These are phyloP conservation scores for Brassica napus DNA, from an alignment of 345 rosid genomes.

Conservation along the genomic window Da-Ae NC_063439.1:6686001-6686500, in stretches of 20 bases:
- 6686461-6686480: constrained; percentile 8
- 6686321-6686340: constrained; percentile 29
- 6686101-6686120: constrained; percentile 23
- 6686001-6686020: background rate
- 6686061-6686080: constrained; percentile 11
- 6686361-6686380: constrained; percentile 30
- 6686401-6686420: constrained; percentile 21
- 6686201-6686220: constrained; percentile 35
- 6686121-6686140: constrained; percentile 34
- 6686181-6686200: constrained; percentile 37
- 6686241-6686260: constrained; percentile 11
- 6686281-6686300: background rate
- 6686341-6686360: constrained; percentile 17
- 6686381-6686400: background rate
- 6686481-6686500: background rate
- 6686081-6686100: background rate
- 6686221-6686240: background rate
- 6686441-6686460: constrained; percentile 21
- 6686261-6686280: constrained; percentile 34
- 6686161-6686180: constrained; percentile 3
- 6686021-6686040: background rate
- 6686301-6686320: constrained; percentile 25
- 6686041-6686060: background rate
- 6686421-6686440: constrained; percentile 17
- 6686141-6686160: constrained; percentile 21